Percentiles rank a stretch among this genome's conserved stretches.
phyloP scores from a whole-genome alignment of 1,284 basidiomycete species.

The Melanopsichium pennsylvanicum region DNA sequence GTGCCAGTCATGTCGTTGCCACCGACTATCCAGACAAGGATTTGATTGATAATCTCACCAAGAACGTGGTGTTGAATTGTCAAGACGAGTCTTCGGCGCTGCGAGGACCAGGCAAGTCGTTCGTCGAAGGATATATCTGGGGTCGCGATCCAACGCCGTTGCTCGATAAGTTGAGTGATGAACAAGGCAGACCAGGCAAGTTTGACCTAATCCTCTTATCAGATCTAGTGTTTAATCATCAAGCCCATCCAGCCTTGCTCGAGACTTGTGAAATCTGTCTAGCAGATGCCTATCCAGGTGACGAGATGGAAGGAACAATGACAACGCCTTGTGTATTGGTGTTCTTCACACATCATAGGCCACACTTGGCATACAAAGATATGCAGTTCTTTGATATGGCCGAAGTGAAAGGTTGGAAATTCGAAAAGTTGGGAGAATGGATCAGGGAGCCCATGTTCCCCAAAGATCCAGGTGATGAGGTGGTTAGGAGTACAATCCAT shows the following conservation, averaged over 20 bases:
- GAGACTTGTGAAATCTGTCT: slow-evolving; percentile 74
- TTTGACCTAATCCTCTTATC: slow-evolving; percentile 88
- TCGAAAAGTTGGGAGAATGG: slow-evolving; percentile 77
- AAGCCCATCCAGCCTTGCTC: slow-evolving; percentile 82
- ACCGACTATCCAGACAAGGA: slow-evolving; percentile 90
- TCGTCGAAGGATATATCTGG: slow-evolving; percentile 81
- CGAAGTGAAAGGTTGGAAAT: slow-evolving; percentile 75
- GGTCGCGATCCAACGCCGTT: slow-evolving; percentile 75
- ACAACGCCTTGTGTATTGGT: slow-evolving; percentile 74
- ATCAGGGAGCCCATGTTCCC: slow-evolving; percentile 68
- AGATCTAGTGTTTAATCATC: slow-evolving; percentile 82
- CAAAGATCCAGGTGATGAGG: slow-evolving; percentile 52
- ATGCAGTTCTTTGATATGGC: slow-evolving; percentile 83
- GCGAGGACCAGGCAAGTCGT: slow-evolving; percentile 23
- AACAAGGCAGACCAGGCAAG: slow-evolving; percentile 40
- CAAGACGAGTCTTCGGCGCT: slow-evolving; percentile 52
- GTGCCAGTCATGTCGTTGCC: slow-evolving; percentile 73
- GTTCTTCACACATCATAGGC: slow-evolving; percentile 91
- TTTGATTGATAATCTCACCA: slow-evolving; percentile 79
- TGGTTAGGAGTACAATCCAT: slow-evolving; percentile 53
- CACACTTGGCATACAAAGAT: slow-evolving; percentile 80
- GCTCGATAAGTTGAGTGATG: slow-evolving; percentile 67
- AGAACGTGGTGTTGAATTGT: slow-evolving; percentile 76
- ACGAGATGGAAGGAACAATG: slow-evolving; percentile 11
- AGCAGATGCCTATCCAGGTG: slow-evolving; percentile 31